Conservation (phyloP, 2,329 filamentous ascomycete genomes). For the Colletotrichum salicis region DNA sequence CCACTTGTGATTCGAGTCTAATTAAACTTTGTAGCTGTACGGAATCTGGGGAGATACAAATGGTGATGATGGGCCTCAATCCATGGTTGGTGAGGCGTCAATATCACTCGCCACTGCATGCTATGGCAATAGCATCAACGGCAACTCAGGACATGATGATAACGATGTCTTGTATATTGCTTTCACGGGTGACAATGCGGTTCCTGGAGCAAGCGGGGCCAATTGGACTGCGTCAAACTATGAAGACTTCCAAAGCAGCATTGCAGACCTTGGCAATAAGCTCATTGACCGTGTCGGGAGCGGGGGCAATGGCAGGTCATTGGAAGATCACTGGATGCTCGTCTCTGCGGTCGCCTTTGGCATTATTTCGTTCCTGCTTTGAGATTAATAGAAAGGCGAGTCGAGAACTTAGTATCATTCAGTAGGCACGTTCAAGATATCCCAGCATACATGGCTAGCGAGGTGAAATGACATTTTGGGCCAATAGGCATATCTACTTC, state of each 20-base stretch:
- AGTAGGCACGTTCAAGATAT: background rate
- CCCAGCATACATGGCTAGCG: too few relatives aligned
- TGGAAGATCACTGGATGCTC: background rate
- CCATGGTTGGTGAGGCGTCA: constrained; percentile 66
- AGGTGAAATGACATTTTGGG: too few relatives aligned
- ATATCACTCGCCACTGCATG: constrained; percentile 68
- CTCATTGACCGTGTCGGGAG: constrained; percentile 55
- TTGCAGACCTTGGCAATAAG: constrained; percentile 60
- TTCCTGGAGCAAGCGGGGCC: constrained; percentile 64
- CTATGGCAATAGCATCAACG: constrained; percentile 63
- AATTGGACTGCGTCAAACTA: constrained; percentile 63
- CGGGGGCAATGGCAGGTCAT: background rate
- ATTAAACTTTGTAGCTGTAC: constrained; percentile 54
- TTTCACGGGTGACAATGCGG: constrained; percentile 66
- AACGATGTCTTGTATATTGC: constrained; percentile 72
- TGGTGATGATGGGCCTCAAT: constrained; percentile 58
- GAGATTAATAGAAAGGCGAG: background rate
- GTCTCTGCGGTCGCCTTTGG: background rate
- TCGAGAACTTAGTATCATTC: too few relatives aligned
- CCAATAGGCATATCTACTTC: too few relatives aligned
- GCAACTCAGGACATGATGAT: constrained; percentile 64
- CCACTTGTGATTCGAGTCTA: background rate
- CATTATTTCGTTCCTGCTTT: background rate
- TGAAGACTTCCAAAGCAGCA: constrained; percentile 63
- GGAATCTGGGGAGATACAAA: constrained; percentile 72